phyloP scores from a whole-genome alignment of 352 stramenopile genomes.

The Blastocystis sp. region DNA sequence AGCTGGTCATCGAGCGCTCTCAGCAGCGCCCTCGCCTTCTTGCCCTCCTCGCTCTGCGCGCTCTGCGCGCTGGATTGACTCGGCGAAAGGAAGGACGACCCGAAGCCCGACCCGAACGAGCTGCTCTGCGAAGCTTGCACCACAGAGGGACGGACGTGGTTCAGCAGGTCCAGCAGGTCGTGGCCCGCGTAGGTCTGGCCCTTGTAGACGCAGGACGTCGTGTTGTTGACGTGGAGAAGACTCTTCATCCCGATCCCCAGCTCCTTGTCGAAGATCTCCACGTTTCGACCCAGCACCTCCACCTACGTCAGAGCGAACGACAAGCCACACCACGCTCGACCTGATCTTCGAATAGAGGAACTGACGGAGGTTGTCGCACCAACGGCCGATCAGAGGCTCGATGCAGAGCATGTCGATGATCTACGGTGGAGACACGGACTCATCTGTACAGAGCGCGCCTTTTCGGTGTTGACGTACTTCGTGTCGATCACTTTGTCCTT shows the following conservation, averaged over 20 bases:
- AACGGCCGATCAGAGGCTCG: background rate
- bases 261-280: background rate
- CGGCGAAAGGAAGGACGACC: background rate
- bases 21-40: conserved; percentile 1
- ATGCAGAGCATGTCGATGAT: conserved; percentile 11
- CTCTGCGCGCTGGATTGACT: background rate
- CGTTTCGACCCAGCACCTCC: background rate
- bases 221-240: background rate
- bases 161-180: background rate
- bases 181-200: background rate
- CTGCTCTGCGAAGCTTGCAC: background rate
- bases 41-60: background rate
- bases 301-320: background rate
- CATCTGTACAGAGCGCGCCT: background rate
- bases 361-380: conserved; percentile 30
- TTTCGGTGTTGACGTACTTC: conserved; percentile 34
- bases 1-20: background rate
- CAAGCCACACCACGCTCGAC: background rate
- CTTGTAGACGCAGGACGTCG: background rate
- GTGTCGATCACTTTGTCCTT: conserved; percentile 18
- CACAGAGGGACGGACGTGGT: background rate
- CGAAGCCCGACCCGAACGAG: background rate
- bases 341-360: conserved; percentile 41
- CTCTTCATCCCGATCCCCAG: background rate
- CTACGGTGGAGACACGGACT: background rate